Conservation (phyloP, 345 rosid species). For the Toxicodendron radicans region DNA sequence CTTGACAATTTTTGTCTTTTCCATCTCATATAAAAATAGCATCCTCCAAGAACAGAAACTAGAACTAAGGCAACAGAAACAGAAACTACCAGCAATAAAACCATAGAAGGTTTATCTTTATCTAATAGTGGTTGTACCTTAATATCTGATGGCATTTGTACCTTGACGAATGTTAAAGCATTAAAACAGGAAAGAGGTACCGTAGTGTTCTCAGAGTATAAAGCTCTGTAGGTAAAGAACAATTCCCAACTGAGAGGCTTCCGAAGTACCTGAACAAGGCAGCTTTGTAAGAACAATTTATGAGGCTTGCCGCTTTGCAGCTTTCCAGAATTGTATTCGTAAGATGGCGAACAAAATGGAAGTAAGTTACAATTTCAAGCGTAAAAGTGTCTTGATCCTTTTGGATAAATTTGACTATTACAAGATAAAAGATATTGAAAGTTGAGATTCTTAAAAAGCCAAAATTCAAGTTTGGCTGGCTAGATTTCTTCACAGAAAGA, state of each 20-base stretch:
- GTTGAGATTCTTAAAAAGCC: neutral
- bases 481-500: too few relatives aligned
- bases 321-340: neutral
- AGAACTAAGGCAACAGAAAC: neutral
- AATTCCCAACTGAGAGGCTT: conserved; percentile 15
- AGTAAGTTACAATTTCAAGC: conserved; percentile 21
- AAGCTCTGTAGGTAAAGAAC: conserved; percentile 20
- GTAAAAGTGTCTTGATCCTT: too few relatives aligned
- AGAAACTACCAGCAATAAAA: neutral
- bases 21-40: neutral
- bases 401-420: too few relatives aligned
- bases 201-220: conserved; percentile 4
- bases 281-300: conserved; percentile 35
- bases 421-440: neutral
- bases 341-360: neutral
- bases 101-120: neutral
- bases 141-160: conserved; percentile 11
- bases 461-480: neutral
- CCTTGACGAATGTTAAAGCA: conserved; percentile 19
- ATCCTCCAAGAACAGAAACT: neutral
- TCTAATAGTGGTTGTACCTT: conserved; percentile 19
- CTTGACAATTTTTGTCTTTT: neutral
- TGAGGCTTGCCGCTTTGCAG: conserved; percentile 21
- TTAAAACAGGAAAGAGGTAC: neutral
- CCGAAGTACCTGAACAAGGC: conserved; percentile 2